Evolutionary conservation across 2,329 filamentous ascomycete species (phyloP).

Genomic region (Colletotrichum orbiculare): DNA sequence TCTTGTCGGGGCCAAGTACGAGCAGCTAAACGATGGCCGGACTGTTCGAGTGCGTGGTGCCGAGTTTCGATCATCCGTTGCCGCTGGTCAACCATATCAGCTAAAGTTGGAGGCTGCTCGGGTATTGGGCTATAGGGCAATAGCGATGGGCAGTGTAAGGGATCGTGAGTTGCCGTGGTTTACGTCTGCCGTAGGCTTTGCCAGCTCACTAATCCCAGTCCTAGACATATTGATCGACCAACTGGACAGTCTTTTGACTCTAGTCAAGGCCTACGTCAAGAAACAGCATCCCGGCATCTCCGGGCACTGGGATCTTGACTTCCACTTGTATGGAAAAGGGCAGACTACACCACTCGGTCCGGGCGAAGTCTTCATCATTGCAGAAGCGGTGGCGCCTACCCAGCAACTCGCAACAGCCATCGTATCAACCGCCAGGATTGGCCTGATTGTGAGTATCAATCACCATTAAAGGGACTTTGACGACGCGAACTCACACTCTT

Average conservation of each 20-base stretch:
- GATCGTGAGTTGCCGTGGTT: not conserved
- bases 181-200: too few relatives aligned
- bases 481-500: not conserved
- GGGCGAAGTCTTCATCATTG: conserved; percentile 58
- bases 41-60: conserved; percentile 52
- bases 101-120: conserved; percentile 61
- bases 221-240: conserved; percentile 49
- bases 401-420: conserved; percentile 56
- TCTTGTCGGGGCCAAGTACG: conserved; percentile 53
- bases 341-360: conserved; percentile 40
- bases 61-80: conserved; percentile 44
- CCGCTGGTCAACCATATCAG: conserved; percentile 47
- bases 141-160: conserved; percentile 54
- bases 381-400: conserved; percentile 56
- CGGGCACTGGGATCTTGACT: conserved; percentile 43
- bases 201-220: not conserved
- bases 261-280: conserved; percentile 38
- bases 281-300: conserved; percentile 38
- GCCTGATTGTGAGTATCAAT: conserved; percentile 39
- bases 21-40: conserved; percentile 51
- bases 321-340: conserved; percentile 56
- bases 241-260: conserved; percentile 48
- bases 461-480: too few relatives aligned
- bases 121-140: conserved; percentile 54
- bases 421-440: conserved; percentile 43